Base-by-base conservation (phyloP, 2,329 filamentous ascomycete genomes). In the Orbilia javanica region DNA sequence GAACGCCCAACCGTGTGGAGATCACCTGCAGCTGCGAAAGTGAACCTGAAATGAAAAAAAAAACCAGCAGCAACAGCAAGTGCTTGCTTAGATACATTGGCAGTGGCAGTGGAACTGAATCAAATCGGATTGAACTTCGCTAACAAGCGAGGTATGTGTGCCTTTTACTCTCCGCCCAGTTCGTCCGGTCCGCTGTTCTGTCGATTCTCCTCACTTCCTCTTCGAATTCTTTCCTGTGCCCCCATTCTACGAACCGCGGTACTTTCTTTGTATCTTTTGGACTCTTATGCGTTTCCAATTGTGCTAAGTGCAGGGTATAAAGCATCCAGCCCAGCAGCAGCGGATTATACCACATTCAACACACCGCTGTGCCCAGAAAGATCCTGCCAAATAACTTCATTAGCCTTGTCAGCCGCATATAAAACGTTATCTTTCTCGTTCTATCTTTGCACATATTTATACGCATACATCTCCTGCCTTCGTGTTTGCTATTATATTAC, bases 101-200 rank as follows among this genome's bases (percentile, higher is more conserved):
- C 8, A 44, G 11, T 29, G n/a, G 36, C 34, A 25, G 55, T 60
- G 55, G 55, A 31, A 27, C 18, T 42, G 34, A 60, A 36, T 36
- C 25, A 57, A 29, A 42, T 60, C 20, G 31, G 20, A 60, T 42
- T 42, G 34, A 60, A 50, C 27, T 71, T 73, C 69, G 69, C 69
- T 73, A 66, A 42, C 55, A 66, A 66, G 69, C 69, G 69, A 73
- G 69, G 60, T 60, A 42, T 60, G 48, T 44, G 25, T 60, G 60
- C 67, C 42, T 73, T n/a, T 73, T 66, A 72, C 60, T 52, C 69
- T 73, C 69, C 60, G 48, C 39, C 57, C 48, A 57, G 62, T 73
- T 65, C 60, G 34, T 60, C 69, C 69, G 69, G 55, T 42, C 46
- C 25, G 46, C 44, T 15, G 27, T 48, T 55, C 53, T 22, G 29